Evolutionary conservation across 208 protist genomes (phyloP).

Genomic region (Lotmaria passim): DNA sequence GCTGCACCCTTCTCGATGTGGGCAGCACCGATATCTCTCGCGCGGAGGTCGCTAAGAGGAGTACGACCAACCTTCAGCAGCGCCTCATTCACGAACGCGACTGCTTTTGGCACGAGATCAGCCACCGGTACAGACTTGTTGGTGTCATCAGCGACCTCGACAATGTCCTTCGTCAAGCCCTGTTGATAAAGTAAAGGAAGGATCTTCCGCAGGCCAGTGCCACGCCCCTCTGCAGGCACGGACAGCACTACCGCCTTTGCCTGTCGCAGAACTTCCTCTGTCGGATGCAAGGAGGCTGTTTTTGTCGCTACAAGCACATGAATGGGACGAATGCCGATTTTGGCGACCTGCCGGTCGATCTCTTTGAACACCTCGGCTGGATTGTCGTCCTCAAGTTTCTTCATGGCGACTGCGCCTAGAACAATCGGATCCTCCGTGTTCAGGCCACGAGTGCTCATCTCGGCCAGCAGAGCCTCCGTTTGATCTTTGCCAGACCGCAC

Average conservation of each 20-base stretch:
- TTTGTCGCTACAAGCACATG: constrained; percentile 56
- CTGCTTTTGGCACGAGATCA: constrained; percentile 46
- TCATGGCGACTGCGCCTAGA: constrained; percentile 56
- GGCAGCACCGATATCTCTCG: constrained; percentile 46
- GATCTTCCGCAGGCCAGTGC: constrained; percentile 51
- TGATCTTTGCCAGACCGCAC: constrained; percentile 50
- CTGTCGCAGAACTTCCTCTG: constrained; percentile 40
- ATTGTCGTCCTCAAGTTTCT: constrained; percentile 51
- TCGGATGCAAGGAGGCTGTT: constrained; percentile 40
- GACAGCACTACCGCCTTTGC: constrained; percentile 50
- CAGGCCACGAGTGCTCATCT: constrained; percentile 71
- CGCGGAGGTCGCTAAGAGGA: constrained; percentile 49
- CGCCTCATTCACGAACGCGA: constrained; percentile 84
- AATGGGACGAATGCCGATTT: constrained; percentile 53
- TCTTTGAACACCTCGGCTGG: constrained; percentile 64
- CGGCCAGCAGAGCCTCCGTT: constrained; percentile 53
- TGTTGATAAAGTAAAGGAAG: constrained; percentile 70
- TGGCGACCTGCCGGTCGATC: constrained; percentile 61
- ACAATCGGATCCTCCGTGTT: constrained; percentile 78
- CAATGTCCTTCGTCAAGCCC: constrained; percentile 69
- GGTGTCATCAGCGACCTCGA: constrained; percentile 63
- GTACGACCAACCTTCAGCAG: constrained; percentile 49
- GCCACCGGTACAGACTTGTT: constrained; percentile 39
- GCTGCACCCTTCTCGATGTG: constrained; percentile 1
- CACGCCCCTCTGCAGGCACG: constrained; percentile 26